Conservation (phyloP, 116 monocot species). For the Zostera marina region DNA sequence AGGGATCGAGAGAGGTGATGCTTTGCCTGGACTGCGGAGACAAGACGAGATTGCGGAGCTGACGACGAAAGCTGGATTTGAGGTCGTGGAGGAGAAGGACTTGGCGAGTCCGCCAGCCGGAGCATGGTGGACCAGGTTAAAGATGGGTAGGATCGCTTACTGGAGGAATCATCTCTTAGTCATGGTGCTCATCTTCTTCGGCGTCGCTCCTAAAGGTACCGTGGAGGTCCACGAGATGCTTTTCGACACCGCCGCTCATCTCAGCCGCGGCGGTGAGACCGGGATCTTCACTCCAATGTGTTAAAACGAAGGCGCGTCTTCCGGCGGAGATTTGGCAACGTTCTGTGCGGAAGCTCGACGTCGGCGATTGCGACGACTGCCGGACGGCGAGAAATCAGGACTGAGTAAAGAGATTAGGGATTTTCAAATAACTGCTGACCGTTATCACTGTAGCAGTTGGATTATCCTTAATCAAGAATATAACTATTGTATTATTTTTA, state of each 20-base stretch:
- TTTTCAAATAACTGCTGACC: no score
- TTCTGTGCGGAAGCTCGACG: no score
- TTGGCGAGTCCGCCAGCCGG: constrained; percentile 38
- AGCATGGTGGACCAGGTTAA: constrained; percentile 52
- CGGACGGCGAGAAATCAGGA: no score
- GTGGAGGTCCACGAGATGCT: constrained; percentile 70
- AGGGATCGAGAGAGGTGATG: constrained; percentile 60
- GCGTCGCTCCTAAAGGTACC: constrained; percentile 51
- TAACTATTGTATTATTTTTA: no score
- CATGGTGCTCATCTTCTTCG: constrained; percentile 15
- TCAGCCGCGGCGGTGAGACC: constrained; percentile 41
- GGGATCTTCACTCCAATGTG: constrained; percentile 65
- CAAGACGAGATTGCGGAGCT: constrained; percentile 32
- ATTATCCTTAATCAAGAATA: no score
- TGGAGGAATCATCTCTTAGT: constrained; percentile 58
- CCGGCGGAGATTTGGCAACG: no score
- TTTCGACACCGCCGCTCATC: constrained; percentile 37
- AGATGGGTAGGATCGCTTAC: constrained; percentile 51
- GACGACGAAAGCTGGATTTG: constrained; percentile 36
- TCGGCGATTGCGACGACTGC: no score
- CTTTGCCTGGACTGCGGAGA: constrained; percentile 39
- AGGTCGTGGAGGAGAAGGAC: constrained; percentile 37
- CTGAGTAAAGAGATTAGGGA: no score
- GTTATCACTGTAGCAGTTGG: no score
- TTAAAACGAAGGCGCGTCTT: no score